Percentiles rank a stretch among this genome's conserved stretches.
Conservation (phyloP, 1,139 yeast species). For the Starmera stellimalicola region DNA sequence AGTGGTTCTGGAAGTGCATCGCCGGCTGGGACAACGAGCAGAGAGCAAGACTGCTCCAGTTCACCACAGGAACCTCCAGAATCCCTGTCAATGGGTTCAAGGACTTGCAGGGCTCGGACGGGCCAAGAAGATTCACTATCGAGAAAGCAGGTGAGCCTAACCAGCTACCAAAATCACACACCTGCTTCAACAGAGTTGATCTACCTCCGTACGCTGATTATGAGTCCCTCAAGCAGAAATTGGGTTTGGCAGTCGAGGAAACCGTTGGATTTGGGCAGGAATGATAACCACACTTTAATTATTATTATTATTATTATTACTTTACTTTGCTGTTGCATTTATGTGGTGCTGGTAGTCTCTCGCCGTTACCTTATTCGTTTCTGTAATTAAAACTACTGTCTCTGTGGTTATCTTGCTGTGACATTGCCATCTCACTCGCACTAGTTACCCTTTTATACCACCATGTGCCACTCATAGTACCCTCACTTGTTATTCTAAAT, state of each 20-base stretch:
- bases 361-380: too few species aligned
- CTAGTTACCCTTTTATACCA: too few species aligned
- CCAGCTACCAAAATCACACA: conserved; percentile 93
- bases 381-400: too few species aligned
- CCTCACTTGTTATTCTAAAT: too few species aligned
- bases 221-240: conserved; percentile 69
- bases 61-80: conserved; percentile 97
- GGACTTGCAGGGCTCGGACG: conserved; percentile 97
- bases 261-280: conserved; percentile 97
- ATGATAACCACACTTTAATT: conserved; percentile 28
- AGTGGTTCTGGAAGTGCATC: conserved; percentile 97
- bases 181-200: conserved; percentile 91
- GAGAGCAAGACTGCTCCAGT: conserved; percentile 88
- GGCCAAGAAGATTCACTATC: conserved; percentile 96
- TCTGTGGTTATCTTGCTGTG: too few species aligned
- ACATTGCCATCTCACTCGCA: too few species aligned
- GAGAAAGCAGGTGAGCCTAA: conserved; percentile 94
- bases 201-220: conserved; percentile 74
- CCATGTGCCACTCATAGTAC: too few species aligned
- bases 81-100: conserved; percentile 98
- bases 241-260: conserved; percentile 84
- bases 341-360: too few species aligned
- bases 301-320: too few species aligned
- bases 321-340: too few species aligned
- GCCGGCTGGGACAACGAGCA: conserved; percentile 95